Evolutionary conservation across 1,284 basidiomycete genomes (phyloP), one percentile per base, ranked within the genome.

Genomic region (Heterobasidion parviporum): DNA sequence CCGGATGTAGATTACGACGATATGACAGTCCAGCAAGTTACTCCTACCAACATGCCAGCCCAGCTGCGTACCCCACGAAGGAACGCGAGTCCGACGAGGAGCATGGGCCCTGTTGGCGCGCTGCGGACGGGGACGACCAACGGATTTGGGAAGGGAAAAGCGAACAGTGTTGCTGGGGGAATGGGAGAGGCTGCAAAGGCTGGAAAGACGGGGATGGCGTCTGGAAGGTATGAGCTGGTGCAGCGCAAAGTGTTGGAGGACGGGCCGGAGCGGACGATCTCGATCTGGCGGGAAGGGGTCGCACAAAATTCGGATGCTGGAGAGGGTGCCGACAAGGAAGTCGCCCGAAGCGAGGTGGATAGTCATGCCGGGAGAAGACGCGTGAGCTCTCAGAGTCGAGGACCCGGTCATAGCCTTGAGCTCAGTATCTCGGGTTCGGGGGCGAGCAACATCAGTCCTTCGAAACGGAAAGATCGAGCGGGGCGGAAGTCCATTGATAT

Each of bases 281-380:
- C 71, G 26, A 56, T 72, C 6, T 73, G 71, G 71, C 63, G 71
- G 48, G 70, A 73, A 61, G 61, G 62, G 1, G 70, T 73, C 18
- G 69, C 69, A 45, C 62, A 65, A 57, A 68, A 65, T 53, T 35
- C 56, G 52, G 58, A 57, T 46, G 61, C 56, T 26, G 26, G 12
- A 5, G 57, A 36, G 1, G 55, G 56, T 6, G 58, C 55, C 20
- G 67, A 63, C 12, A 26, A 33, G n/a, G 52, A 56, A 18, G 34
- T 15, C 1, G 58, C 50, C 18, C 54, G 57, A 8, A 62, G 58
- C 38, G 61, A 61, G 38, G 54, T 53, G 52, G 61, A 63, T 32
- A 63, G 61, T 34, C 63, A 62, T 41, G 57, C 56, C 2, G 66
- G 66, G 32, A 60, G 69, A 26, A 52, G 62, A 46, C 54, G 56